A percentile compares a stretch with the other conserved stretches of the same genome.
Conservation (phyloP, 2,329 filamentous ascomycete genomes). For the Fusarium sp. region DNA sequence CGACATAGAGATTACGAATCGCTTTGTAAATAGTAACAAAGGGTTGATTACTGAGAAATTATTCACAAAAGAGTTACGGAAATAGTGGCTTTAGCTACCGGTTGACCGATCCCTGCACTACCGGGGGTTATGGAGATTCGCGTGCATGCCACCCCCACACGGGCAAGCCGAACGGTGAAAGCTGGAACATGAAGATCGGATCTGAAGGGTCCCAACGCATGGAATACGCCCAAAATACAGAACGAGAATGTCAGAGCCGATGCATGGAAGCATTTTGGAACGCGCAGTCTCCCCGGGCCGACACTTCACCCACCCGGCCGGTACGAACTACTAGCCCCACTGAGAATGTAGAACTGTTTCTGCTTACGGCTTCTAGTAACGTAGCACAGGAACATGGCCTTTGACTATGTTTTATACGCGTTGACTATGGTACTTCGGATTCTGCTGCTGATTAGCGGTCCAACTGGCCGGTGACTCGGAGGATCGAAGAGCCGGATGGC, state of each 20-base stretch:
- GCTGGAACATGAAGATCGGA: slow-evolving; percentile 30
- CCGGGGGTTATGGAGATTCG: slow-evolving; percentile 19
- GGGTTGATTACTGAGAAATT: not conserved
- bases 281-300: not conserved
- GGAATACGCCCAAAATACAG: slow-evolving; percentile 3
- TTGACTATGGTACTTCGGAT: slow-evolving; percentile 2
- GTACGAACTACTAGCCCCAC: slow-evolving; percentile 7
- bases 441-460: not conserved
- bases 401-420: slow-evolving; percentile 2
- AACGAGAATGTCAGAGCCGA: slow-evolving; percentile 13
- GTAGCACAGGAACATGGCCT: slow-evolving; percentile 25
- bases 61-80: not conserved
- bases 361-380: slow-evolving; percentile 25
- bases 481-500: slow-evolving; percentile 8
- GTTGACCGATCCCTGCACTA: slow-evolving; percentile 7
- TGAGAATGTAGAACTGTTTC: not conserved
- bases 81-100: slow-evolving; percentile 12
- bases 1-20: slow-evolving; percentile 14
- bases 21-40: not conserved
- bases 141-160: slow-evolving; percentile 24
- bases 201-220: slow-evolving; percentile 1
- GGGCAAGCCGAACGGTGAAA: slow-evolving; percentile 47
- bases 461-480: not conserved
- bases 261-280: slow-evolving; percentile 28
- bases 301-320: slow-evolving; percentile 9